Evolutionary conservation across 495 filamentous ascomycete species (phyloP), one percentile per base, ranked within the genome.

Genomic region (Podospora conica): DNA sequence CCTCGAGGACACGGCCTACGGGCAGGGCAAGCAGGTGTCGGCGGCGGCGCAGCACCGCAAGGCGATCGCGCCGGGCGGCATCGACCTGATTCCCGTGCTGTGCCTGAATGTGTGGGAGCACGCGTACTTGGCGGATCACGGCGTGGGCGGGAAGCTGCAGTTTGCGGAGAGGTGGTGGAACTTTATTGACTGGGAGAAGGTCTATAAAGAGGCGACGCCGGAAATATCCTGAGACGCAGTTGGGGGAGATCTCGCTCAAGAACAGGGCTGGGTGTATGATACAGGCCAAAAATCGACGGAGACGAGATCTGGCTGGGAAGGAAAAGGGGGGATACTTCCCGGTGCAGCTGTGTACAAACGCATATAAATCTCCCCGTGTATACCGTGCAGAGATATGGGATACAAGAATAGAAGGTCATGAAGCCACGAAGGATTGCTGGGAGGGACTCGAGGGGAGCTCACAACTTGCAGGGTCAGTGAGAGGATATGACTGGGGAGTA

Each of bases 41-140:
- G 40, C 66, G 28, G 73, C 66, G 40, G 80, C 78, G 66, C 74
- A 79, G 56, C 79, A 71, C 66, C 23, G 53, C 24, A 15, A 59
- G 21, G 55, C 60, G 21, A 70, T 84, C 66, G 84, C 87, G 15
- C 88, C 88, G 20, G 90, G 92, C 7, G 92, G 90, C 11, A 77
- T 85, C 60, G 84, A 90, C 61, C 70, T 93, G 20, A 78, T 86
- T 62, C 92, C 94, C 5, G 78, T 97, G 66, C 79, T 98, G 65
- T 96, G 93, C 71, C 83, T 98, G 56, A 98, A 95, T 76, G 96
- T 92, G 25, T 98, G 95, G 95, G 88, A 97, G 81, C 95, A 98
- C 77, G 90, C 88, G 2, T 98, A 90, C 87, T 78, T 98, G 76
- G 83, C 82, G 66, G 92, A 98, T 74, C 97, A 88, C 72, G 92